Percentiles rank a stretch among this genome's conserved stretches.
phyloP scores from a whole-genome alignment of 495 filamentous ascomycete species.

The Lentithecium fluviatile region DNA sequence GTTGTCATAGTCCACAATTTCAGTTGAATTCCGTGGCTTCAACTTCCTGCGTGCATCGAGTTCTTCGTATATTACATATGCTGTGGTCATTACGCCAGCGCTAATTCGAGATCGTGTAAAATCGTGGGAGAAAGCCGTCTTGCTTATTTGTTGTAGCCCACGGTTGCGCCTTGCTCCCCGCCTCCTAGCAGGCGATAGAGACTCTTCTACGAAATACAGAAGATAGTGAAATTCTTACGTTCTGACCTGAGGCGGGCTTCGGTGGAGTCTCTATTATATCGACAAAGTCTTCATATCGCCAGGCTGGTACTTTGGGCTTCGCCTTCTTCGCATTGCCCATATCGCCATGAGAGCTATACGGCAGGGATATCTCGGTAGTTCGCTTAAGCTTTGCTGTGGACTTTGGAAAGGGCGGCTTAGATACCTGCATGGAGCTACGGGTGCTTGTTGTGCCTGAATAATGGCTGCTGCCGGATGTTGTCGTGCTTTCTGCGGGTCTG shows the following conservation, averaged over 20 bases:
- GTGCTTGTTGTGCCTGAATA: no score
- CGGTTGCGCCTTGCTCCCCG: no score
- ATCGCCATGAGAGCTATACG: slow-evolving; percentile 4
- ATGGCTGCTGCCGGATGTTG: background rate
- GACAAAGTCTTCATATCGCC: slow-evolving; percentile 12
- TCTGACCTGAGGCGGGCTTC: background rate
- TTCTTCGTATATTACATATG: no score
- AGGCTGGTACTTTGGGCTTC: background rate
- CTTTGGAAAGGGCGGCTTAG: background rate
- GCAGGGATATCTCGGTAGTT: slow-evolving; percentile 4
- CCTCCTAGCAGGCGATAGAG: background rate
- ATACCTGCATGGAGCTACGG: background rate
- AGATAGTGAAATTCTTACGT: background rate
- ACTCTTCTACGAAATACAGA: background rate
- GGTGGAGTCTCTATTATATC: background rate
- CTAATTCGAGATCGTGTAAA: no score
- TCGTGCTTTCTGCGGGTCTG: background rate
- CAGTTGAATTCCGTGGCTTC: no score
- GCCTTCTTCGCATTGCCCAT: background rate
- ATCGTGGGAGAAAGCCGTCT: no score
- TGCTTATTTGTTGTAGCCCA: no score
- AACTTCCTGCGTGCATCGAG: no score
- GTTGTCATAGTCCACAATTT: no score
- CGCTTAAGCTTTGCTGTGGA: background rate
- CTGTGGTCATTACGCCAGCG: no score